A percentile compares a stretch with the other conserved stretches of the same genome.
Evolutionary conservation across 2,329 filamentous ascomycete genomes (phyloP).

Genomic region (Epichloe typhina): DNA sequence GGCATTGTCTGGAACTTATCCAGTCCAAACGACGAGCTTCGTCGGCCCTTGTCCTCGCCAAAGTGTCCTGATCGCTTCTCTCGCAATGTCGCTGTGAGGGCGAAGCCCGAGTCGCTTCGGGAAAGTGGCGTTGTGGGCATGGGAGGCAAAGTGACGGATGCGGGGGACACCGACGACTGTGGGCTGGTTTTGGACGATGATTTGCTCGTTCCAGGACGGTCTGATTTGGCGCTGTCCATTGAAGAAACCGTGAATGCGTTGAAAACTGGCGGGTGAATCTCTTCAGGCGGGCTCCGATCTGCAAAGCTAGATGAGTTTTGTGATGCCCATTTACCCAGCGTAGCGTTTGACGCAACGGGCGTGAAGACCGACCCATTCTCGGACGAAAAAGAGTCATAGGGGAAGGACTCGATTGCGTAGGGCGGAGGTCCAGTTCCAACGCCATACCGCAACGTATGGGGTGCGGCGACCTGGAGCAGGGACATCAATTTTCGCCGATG

Average conservation of each 20-base stretch:
- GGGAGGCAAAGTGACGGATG: conserved; percentile 64
- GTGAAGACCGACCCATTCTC: conserved; percentile 75
- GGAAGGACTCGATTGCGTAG: conserved; percentile 87
- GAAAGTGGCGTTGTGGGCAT: conserved; percentile 70
- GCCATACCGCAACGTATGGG: conserved; percentile 76
- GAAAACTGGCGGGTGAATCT: conserved; percentile 56
- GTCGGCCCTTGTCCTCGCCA: conserved; percentile 59
- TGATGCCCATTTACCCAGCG: conserved; percentile 72
- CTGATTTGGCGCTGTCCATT: conserved; percentile 49
- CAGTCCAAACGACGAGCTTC: conserved; percentile 86
- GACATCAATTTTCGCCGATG: conserved; percentile 82
- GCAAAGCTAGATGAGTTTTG: conserved; percentile 85
- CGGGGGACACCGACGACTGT: conserved; percentile 56
- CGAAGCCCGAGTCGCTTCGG: conserved; percentile 82
- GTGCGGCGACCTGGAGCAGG: conserved; percentile 77
- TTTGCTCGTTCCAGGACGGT: conserved; percentile 66
- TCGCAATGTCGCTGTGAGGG: conserved; percentile 69
- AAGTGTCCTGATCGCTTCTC: conserved; percentile 95
- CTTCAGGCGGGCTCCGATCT: conserved; percentile 41
- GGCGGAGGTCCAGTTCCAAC: conserved; percentile 80
- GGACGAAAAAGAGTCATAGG: conserved; percentile 77
- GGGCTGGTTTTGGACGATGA: conserved; percentile 51
- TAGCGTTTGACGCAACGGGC: conserved; percentile 53
- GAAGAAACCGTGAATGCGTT: conserved; percentile 80
- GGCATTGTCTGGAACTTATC: conserved; percentile 56